These are phyloP conservation scores for Clavispora asparagi DNA, from an alignment of 805 yeast genomes.

Conservation along the genomic window DNA sequence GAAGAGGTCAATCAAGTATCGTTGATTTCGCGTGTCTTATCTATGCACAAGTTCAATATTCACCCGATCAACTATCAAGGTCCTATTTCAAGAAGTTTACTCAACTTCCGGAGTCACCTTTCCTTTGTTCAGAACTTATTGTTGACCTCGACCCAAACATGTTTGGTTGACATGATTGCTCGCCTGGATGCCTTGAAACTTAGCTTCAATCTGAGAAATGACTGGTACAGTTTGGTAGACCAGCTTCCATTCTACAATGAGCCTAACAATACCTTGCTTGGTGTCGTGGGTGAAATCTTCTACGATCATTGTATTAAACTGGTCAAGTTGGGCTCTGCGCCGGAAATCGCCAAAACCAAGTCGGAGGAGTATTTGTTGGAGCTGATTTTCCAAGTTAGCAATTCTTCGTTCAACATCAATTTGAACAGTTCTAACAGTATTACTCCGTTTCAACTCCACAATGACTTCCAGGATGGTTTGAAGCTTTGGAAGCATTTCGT, in stretches of 20 bases:
- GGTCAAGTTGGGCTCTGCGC: conserved; percentile 17
- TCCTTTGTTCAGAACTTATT: conserved; percentile 46
- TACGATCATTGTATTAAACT: conserved; percentile 38
- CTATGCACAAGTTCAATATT: conserved; percentile 31
- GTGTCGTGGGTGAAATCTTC: conserved; percentile 52
- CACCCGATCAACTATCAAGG: conserved; percentile 51
- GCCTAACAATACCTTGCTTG: conserved; percentile 59
- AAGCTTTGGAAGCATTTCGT: conserved; percentile 33
- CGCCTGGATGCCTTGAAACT: conserved; percentile 46
- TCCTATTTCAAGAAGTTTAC: conserved; percentile 61
- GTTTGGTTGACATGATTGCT: conserved; percentile 46
- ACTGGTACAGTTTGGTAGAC: conserved; percentile 56
- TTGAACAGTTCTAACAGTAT: conserved; percentile 38
- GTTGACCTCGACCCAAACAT: conserved; percentile 50
- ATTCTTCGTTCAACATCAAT: conserved; percentile 36
- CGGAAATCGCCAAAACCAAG: conserved; percentile 21
- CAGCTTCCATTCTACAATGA: conserved; percentile 57
- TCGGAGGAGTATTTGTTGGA: conserved; percentile 31
- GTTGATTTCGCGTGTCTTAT: conserved; percentile 33
- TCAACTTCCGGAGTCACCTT: conserved; percentile 63
- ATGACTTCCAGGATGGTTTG: conserved; percentile 29
- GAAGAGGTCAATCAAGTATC: conserved; percentile 33
- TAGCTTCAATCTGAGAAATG: conserved; percentile 31
- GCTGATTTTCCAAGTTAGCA: conserved; percentile 32
- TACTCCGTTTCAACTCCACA: conserved; percentile 24